These are phyloP conservation scores for Penicillium angulare DNA, from an alignment of 495 filamentous ascomycete species.

Conservation along the genomic window DNA sequence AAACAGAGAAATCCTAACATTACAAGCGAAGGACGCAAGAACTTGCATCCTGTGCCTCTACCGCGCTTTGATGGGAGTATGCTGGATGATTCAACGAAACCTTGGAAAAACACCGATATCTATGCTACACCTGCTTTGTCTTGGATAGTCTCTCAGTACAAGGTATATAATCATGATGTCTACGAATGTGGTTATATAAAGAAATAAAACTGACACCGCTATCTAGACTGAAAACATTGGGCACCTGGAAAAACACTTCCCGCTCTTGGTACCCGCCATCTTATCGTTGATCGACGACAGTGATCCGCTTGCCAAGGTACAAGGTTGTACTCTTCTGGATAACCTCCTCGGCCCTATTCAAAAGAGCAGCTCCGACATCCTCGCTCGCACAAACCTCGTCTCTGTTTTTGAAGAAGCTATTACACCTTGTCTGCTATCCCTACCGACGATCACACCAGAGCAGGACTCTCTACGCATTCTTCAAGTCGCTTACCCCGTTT, in stretches of 20 bases:
- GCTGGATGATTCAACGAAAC: conserved; percentile 53
- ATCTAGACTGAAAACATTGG: conserved; percentile 23
- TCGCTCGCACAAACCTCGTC: conserved; percentile 70
- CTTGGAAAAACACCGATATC: conserved; percentile 69
- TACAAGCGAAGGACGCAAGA: conserved; percentile 60
- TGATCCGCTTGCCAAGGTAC: conserved; percentile 51
- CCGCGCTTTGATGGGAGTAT: conserved; percentile 44
- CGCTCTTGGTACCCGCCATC: conserved; percentile 78
- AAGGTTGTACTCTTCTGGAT: conserved; percentile 59
- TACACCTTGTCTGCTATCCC: conserved; percentile 65
- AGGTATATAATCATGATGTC: conserved; percentile 27
- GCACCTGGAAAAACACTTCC: conserved; percentile 60
- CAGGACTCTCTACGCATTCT: conserved; percentile 66
- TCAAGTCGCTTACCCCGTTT: conserved; percentile 60
- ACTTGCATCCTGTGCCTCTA: conserved; percentile 47
- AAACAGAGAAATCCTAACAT: conserved; percentile 61
- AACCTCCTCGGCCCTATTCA: conserved; percentile 59
- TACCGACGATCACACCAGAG: conserved; percentile 78
- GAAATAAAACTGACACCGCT: conserved; percentile 4
- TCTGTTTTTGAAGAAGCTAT: conserved; percentile 79
- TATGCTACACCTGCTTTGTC: conserved; percentile 62
- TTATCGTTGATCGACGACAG: conserved; percentile 77
- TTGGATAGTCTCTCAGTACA: conserved; percentile 59
- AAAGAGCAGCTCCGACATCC: conserved; percentile 46
- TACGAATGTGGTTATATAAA: background rate